A percentile compares a stretch with the other conserved stretches of the same genome.
Conservation (phyloP, 1,284 basidiomycete species). For the Exsudoporus floridanus region DNA sequence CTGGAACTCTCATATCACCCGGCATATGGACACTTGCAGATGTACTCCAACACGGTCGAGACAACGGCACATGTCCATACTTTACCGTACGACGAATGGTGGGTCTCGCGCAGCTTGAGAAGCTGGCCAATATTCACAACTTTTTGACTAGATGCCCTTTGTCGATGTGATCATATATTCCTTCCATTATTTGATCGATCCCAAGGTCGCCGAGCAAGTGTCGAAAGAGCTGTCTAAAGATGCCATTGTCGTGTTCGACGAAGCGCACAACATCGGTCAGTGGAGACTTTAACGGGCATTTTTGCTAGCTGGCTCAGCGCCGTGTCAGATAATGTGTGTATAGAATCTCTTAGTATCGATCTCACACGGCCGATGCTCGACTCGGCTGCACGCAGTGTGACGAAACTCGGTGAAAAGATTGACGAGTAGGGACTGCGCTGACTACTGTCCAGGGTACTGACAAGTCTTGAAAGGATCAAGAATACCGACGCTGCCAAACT, state of each 20-base stretch:
- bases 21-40: conserved; percentile 97
- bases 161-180: conserved; percentile 98
- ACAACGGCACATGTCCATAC: conserved; percentile 91
- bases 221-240: conserved; percentile 98
- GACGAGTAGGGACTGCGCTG: conserved; percentile 69
- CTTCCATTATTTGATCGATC: conserved; percentile 98
- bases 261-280: conserved; percentile 98
- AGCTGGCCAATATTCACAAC: conserved; percentile 6
- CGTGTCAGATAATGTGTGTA: conserved; percentile 90
- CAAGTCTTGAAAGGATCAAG: conserved; percentile 72
- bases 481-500: conserved; percentile 90
- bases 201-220: conserved; percentile 98
- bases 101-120: conserved; percentile 20
- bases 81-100: conserved; percentile 97
- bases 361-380: conserved; percentile 99
- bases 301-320: background rate
- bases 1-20: conserved; percentile 81
- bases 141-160: conserved; percentile 78
- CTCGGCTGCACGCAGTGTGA: conserved; percentile 88
- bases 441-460: conserved; percentile 6
- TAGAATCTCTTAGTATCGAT: conserved; percentile 97
- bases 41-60: conserved; percentile 84
- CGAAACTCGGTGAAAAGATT: conserved; percentile 87
- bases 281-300: background rate
- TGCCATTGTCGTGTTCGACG: conserved; percentile 98